Evolutionary conservation across 192 early-diverging fungal species (phyloP).

Genomic region (Phlyctochytrium planicorne): DNA sequence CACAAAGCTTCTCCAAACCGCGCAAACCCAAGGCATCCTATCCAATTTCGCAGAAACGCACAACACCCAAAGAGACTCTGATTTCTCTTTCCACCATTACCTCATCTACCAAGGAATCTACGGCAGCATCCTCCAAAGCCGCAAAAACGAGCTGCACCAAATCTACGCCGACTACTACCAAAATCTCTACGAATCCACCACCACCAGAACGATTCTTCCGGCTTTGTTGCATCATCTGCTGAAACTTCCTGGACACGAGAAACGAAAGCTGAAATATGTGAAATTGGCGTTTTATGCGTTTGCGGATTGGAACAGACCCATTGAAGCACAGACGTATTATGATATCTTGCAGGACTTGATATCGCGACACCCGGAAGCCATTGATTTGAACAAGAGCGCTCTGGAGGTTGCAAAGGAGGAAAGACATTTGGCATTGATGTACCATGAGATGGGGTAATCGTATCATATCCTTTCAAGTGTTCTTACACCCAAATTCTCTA

Average conservation of each 20-base stretch:
- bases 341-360: not conserved
- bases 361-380: too few relatives aligned
- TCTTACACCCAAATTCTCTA: too few relatives aligned
- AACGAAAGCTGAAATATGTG: not conserved
- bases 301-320: not conserved
- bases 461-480: too few relatives aligned
- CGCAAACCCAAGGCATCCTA: too few relatives aligned
- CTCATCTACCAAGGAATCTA: conserved; percentile 29
- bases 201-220: not conserved
- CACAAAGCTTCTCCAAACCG: too few relatives aligned
- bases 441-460: too few relatives aligned
- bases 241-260: not conserved
- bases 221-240: not conserved
- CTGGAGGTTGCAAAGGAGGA: too few relatives aligned
- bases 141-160: conserved; percentile 19
- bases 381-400: too few relatives aligned
- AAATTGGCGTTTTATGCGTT: not conserved
- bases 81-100: conserved; percentile 24
- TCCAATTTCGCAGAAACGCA: too few relatives aligned
- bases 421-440: too few relatives aligned
- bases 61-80: too few relatives aligned
- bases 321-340: not conserved
- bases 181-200: not conserved
- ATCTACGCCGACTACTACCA: conserved; percentile 24
- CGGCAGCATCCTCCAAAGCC: conserved; percentile 15